Evolutionary conservation across 2,329 filamentous ascomycete species (phyloP).

Genomic region (Cercospora citrullina): DNA sequence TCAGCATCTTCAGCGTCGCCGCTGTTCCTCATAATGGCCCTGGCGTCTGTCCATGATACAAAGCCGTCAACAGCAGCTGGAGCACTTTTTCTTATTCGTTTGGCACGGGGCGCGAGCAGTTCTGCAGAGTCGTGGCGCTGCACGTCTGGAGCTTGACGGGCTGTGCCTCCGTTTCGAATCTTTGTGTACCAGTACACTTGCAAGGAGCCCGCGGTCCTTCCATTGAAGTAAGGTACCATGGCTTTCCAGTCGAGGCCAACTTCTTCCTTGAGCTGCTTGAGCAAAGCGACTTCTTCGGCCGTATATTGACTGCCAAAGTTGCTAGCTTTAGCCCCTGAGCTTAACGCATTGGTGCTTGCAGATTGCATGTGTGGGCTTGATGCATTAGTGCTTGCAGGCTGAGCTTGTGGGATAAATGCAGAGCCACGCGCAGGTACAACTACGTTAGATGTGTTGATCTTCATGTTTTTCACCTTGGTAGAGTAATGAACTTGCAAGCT

Average conservation of each 20-base stretch:
- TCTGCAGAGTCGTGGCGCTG: conserved; percentile 7
- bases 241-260: conserved; percentile 41
- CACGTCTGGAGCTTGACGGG: neutral
- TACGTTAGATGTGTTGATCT: neutral
- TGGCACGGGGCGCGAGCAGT: conserved; percentile 7
- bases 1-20: neutral
- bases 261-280: conserved; percentile 47
- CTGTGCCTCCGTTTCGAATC: conserved; percentile 4
- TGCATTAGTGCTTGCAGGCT: neutral
- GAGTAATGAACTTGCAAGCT: conserved; percentile 36
- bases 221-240: conserved; percentile 40
- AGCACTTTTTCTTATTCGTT: conserved; percentile 12
- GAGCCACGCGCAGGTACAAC: neutral
- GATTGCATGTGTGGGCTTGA: neutral
- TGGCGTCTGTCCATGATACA: conserved; percentile 29
- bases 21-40: conserved; percentile 9
- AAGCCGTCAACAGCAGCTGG: conserved; percentile 24
- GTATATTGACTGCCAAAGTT: conserved; percentile 27
- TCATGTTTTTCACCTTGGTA: conserved; percentile 16
- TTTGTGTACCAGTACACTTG: conserved; percentile 32
- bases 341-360: neutral
- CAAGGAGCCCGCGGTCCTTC: conserved; percentile 35
- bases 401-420: neutral
- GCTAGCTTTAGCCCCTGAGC: neutral
- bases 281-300: conserved; percentile 35